Conservation (phyloP, 2,329 filamentous ascomycete genomes). For the Penicillium sp. region DNA sequence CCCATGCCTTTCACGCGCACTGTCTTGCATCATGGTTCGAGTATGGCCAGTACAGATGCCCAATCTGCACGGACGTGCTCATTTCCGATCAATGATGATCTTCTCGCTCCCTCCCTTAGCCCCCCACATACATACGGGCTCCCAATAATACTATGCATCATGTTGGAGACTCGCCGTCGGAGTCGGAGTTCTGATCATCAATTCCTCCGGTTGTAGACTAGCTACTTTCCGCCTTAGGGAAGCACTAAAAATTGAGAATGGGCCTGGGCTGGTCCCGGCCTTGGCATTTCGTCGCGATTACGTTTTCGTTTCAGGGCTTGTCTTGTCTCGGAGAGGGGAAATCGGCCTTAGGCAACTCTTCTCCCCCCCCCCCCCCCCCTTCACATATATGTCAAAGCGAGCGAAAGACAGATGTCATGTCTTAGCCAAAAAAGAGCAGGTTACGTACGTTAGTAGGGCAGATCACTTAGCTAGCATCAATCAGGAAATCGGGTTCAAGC, state of each 20-base stretch:
- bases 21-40: conserved; percentile 39
- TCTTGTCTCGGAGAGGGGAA: not conserved
- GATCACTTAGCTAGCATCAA: not conserved
- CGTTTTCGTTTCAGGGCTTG: conserved; percentile 2
- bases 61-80: conserved; percentile 36
- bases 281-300: conserved; percentile 10
- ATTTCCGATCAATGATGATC: conserved; percentile 19
- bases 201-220: not conserved
- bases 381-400: too few relatives aligned
- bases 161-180: not conserved
- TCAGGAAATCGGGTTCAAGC: not conserved
- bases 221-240: not conserved
- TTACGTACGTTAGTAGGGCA: not conserved
- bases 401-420: not conserved
- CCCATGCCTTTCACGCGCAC: conserved; percentile 35
- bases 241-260: not conserved
- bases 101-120: not conserved
- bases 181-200: not conserved
- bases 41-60: conserved; percentile 35
- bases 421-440: not conserved
- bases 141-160: not conserved
- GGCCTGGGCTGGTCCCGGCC: conserved; percentile 10
- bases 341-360: too few relatives aligned
- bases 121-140: not conserved
- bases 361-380: too few relatives aligned